A percentile compares a stretch with the other conserved stretches of the same genome.
Conservation (phyloP, 2,329 filamentous ascomycete species). For the Coniochaeta pulveracea region DNA sequence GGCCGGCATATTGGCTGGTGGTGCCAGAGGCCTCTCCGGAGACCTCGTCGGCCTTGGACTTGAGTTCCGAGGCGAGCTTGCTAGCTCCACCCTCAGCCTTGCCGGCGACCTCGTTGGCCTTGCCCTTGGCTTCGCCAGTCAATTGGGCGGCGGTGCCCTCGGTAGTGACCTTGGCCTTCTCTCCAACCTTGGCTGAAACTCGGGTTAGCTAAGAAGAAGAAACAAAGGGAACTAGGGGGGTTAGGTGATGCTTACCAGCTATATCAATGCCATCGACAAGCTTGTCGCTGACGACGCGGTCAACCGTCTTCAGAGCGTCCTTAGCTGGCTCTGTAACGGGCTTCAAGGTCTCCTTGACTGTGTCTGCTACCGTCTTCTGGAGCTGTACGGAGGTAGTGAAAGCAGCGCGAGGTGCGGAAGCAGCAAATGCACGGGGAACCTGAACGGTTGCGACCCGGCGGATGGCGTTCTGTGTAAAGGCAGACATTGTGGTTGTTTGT, state of each 20-base stretch:
- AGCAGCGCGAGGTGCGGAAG: conserved; percentile 24
- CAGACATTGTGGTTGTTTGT: conserved; percentile 33
- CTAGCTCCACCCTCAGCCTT: no score
- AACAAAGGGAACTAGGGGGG: neutral
- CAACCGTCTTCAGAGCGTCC: conserved; percentile 46
- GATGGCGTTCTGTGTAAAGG: conserved; percentile 33
- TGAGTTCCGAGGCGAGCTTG: conserved; percentile 18
- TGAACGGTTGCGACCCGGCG: conserved; percentile 29
- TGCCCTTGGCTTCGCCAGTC: conserved; percentile 13
- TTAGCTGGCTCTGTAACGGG: conserved; percentile 42
- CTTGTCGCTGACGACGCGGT: conserved; percentile 49
- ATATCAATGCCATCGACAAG: conserved; percentile 50
- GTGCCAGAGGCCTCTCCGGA: conserved; percentile 24
- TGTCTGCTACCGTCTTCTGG: conserved; percentile 38
- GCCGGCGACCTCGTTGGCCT: conserved; percentile 2
- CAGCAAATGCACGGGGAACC: conserved; percentile 23
- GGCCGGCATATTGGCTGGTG: conserved; percentile 11
- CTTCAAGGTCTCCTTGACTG: conserved; percentile 41
- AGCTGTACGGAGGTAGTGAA: conserved; percentile 36
- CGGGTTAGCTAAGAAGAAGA: no score
- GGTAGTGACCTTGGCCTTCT: no score
- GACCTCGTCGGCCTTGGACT: conserved; percentile 32
- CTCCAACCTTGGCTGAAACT: neutral
- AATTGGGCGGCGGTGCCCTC: neutral
- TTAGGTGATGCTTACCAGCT: conserved; percentile 31